phyloP scores from a whole-genome alignment of 768 basidiomycete species.

The Lactifluus piperatus region DNA sequence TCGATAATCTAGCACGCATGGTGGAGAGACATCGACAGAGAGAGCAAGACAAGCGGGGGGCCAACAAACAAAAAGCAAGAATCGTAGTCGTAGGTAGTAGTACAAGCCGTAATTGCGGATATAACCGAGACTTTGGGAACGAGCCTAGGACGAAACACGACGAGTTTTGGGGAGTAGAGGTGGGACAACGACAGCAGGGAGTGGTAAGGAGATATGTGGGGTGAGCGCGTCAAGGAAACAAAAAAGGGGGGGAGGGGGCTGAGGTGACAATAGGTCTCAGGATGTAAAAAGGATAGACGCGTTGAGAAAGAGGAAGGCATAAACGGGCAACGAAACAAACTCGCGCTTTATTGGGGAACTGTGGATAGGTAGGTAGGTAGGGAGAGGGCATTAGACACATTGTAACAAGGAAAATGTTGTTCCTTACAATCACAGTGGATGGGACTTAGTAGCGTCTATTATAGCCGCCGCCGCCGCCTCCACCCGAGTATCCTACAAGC shows the following conservation, averaged over 20 bases:
- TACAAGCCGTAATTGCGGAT: slow-evolving; percentile 38
- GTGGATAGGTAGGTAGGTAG: not conserved
- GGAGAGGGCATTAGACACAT: no score
- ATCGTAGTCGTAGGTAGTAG: no score
- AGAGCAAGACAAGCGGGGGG: no score
- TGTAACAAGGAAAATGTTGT: not conserved
- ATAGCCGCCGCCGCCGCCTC: slow-evolving; percentile 28
- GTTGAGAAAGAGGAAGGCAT: no score
- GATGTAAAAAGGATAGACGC: slow-evolving; percentile 14
- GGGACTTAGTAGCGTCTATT: no score
- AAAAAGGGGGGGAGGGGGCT: not conserved
- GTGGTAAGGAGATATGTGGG: slow-evolving; percentile 26
- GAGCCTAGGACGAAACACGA: slow-evolving; percentile 33
- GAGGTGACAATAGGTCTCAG: not conserved
- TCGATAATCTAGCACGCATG: no score
- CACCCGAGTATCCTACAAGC: no score
- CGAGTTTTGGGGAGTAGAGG: slow-evolving; percentile 34
- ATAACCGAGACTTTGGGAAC: slow-evolving; percentile 31
- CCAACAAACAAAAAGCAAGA: no score
- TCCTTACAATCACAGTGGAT: not conserved
- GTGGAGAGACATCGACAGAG: no score
- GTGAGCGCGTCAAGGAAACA: slow-evolving; percentile 29
- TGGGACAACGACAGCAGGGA: slow-evolving; percentile 30
- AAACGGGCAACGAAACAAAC: not conserved
- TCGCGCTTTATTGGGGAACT: not conserved